Base-by-base conservation (phyloP, 805 yeast species). In the Ogataea pignaliae region DNA sequence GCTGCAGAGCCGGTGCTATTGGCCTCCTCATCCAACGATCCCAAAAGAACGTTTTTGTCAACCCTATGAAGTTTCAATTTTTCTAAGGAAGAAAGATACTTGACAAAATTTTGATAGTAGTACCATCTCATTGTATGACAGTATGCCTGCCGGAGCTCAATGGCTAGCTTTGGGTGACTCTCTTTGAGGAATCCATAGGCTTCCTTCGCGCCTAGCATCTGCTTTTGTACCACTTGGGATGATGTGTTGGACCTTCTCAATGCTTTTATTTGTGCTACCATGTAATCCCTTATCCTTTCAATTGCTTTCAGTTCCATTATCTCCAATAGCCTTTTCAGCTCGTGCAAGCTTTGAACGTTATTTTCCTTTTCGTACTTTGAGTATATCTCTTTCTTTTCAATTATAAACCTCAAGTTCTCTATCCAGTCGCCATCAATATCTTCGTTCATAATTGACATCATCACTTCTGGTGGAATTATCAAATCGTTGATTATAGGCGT, bases 101-200 rank as follows among this genome's bases (percentile, higher is more conserved):
- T 78, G 14, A 83, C 80, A 57, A 90, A 91, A 53, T 85, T 78
- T 44, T 84, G 76, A 45, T 75, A 72, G 61, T 93, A 93, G 66
- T 91, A 93, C 99, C 99, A 93, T 55, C 78, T 72, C 87, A 93
- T 90, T 2, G 98, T 91, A 56, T 81, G 81, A 15, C 82, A 68
- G 61, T 93, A 93, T 0, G 97, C 98, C 54, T 76, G 76, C 43
- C 81, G 74, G 34, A 93, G 71, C 56, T 88, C 93, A 13, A 68
- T 60, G 0, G 96, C 91, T 43, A 93, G 65, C 7, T 79, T 72
- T 9, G 75, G 71, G 45, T 85, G 77, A 40, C 79, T 76, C 4
- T 64, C 55, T 3, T 69, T 61, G 33, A 91, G 60, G 47, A 86
- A 88, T 3, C 66, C 65, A 52, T 67, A 85, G 1, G 79, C 71